These are phyloP conservation scores for Solanum gandarillasii DNA, from an alignment of 257 asterid genomes.

Conservation along the genomic window DNA sequence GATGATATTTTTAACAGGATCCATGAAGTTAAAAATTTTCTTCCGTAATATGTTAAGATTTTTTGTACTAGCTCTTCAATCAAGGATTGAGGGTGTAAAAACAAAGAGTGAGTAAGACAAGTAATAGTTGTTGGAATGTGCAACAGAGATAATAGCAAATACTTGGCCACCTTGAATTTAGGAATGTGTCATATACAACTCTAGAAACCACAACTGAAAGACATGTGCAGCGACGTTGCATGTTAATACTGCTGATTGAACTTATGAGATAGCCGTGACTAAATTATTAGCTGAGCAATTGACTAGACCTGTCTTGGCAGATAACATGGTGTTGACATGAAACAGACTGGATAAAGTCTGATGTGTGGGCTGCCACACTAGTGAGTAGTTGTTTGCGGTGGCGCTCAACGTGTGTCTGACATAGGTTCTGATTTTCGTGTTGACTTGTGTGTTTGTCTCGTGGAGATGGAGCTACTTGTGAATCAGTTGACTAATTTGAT, in stretches of 20 bases:
- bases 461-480: background rate
- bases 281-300: background rate
- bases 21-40: background rate
- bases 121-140: background rate
- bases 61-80: background rate
- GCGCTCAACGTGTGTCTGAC: background rate
- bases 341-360: background rate
- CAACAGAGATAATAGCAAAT: background rate
- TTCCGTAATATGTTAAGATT: background rate
- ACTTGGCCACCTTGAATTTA: background rate
- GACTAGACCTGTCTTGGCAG: background rate
- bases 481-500: background rate
- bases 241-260: background rate
- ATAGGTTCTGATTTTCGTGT: background rate
- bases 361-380: background rate
- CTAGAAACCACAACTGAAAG: background rate
- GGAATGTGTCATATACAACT: background rate
- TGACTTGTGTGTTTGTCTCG: background rate
- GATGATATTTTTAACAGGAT: background rate
- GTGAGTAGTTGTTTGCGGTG: background rate
- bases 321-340: background rate
- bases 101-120: background rate
- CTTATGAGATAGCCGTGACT: background rate
- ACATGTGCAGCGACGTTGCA: background rate
- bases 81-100: background rate